These are phyloP conservation scores for Colletotrichum plurivorum DNA, from an alignment of 2,329 filamentous ascomycete species.

Conservation along the genomic window DNA sequence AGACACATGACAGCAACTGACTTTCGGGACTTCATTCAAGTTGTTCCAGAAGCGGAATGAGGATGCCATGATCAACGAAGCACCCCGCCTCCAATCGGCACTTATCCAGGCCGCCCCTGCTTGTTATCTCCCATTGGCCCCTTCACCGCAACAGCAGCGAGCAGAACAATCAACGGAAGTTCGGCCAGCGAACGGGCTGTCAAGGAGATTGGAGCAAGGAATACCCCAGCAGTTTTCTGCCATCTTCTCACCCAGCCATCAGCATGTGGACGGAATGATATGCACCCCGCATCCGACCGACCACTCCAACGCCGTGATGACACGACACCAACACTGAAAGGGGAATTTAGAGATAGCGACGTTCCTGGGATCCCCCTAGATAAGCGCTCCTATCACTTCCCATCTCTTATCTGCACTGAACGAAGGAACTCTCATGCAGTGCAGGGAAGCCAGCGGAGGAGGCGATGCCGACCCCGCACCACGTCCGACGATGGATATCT, in stretches of 20 bases:
- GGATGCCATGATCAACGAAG: not conserved
- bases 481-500: conserved; percentile 6
- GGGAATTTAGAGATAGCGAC: conserved; percentile 20
- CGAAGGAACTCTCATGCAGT: not conserved
- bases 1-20: too few species aligned
- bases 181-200: not conserved
- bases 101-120: conserved; percentile 12
- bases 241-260: not conserved
- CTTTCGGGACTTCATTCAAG: not conserved
- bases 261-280: not conserved
- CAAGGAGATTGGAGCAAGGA: not conserved
- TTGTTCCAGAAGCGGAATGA: conserved; percentile 1
- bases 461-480: conserved; percentile 26
- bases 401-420: conserved; percentile 28
- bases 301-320: conserved; percentile 4
- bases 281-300: conserved; percentile 32
- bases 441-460: conserved; percentile 1
- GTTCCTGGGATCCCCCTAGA: conserved; percentile 16
- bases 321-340: conserved; percentile 10
- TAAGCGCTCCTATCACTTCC: conserved; percentile 32
- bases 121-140: conserved; percentile 4
- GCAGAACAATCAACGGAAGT: not conserved
- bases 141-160: not conserved
- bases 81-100: conserved; percentile 1
- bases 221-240: not conserved